Base-by-base conservation (phyloP, 129 eudicot genomes). In the Pulicaria dysenterica region DNA sequence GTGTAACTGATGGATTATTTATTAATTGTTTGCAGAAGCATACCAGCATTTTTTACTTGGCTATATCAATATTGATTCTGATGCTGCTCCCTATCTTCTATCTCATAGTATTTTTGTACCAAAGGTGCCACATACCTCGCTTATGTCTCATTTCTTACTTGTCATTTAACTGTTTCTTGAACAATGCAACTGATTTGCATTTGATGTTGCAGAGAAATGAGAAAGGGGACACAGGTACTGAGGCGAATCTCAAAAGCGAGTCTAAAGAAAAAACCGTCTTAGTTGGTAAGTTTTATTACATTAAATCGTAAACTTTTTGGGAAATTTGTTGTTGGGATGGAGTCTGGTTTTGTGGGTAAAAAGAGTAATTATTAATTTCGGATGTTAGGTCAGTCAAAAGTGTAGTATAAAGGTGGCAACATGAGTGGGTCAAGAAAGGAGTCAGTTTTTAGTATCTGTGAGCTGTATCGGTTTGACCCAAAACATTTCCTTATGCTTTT, bases 11-110 rank as follows among this genome's bases (percentile, higher is more conserved):
- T 67, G 55, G 6, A 53, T 62, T 7, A 58, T 24, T 24, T 14
- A 19, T 54, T 53, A 8, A 66, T 57, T 62, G 24, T 73, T 53
- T 85, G 84, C 96, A 92, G 94, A 89, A 88, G 88, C 89, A 84
- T 69, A 86, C 96, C 46, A 89, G 78, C 63, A 66, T 86, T 16
- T 89, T 89, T 80, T 89, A 86, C 85, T 72, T 89, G 83, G 88
- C 91, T 72, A 69, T 77, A 47, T 84, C 97, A 43, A 73, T 92
- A 81, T 73, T 92, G 75, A 79, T 79, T 24, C 42, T 92, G 80
- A 83, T 92, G 96, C 67, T 92, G 78, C 84, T 92, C 49, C 91
- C 96, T 39, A 36, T 92, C 73, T 92, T 92, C 82, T 92, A 92
- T 83, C 67, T 74, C 47, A 73, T 89, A 50, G 91, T 92, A 31